A percentile compares a stretch with the other conserved stretches of the same genome.
phyloP scores from a whole-genome alignment of 371 early-diverging fungal species.

The Mucor circinelloides region DNA sequence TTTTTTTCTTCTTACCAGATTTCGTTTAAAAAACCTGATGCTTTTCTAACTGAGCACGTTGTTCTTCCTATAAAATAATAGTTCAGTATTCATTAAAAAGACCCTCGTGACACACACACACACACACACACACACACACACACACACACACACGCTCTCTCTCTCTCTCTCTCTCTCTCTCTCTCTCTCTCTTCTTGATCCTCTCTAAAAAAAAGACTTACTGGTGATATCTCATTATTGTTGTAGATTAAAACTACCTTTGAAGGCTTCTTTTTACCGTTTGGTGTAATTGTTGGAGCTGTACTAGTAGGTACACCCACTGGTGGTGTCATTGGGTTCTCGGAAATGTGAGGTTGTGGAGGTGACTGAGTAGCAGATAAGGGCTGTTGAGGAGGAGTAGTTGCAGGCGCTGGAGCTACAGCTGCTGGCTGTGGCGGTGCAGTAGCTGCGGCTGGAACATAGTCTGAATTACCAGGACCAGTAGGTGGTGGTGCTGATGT shows the following conservation, averaged over 20 bases:
- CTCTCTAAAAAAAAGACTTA: slow-evolving; percentile 18
- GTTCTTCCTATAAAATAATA: slow-evolving; percentile 23
- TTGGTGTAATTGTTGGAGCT: slow-evolving; percentile 19
- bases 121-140: too few relatives aligned
- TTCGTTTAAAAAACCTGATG: slow-evolving; percentile 10
- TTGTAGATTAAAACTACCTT: slow-evolving; percentile 44
- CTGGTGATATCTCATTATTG: slow-evolving; percentile 44
- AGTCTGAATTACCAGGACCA: not conserved
- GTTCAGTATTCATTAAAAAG: not conserved
- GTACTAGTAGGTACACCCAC: slow-evolving; percentile 31
- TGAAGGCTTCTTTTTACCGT: slow-evolving; percentile 41
- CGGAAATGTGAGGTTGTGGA: not conserved
- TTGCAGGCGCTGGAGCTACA: not conserved
- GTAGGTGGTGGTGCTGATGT: not conserved
- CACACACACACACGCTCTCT: too few relatives aligned
- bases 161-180: too few relatives aligned
- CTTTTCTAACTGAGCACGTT: slow-evolving; percentile 28
- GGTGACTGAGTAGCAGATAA: slow-evolving; percentile 70
- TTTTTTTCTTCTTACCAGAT: not conserved
- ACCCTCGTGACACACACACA: too few relatives aligned
- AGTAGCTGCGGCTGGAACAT: not conserved
- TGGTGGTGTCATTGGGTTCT: slow-evolving; percentile 72
- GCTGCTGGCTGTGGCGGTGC: not conserved
- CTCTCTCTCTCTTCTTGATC: not conserved
- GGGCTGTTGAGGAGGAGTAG: slow-evolving; percentile 2